Evolutionary conservation across 768 basidiomycete species (phyloP).

Genomic region (Mycena alexandri): DNA sequence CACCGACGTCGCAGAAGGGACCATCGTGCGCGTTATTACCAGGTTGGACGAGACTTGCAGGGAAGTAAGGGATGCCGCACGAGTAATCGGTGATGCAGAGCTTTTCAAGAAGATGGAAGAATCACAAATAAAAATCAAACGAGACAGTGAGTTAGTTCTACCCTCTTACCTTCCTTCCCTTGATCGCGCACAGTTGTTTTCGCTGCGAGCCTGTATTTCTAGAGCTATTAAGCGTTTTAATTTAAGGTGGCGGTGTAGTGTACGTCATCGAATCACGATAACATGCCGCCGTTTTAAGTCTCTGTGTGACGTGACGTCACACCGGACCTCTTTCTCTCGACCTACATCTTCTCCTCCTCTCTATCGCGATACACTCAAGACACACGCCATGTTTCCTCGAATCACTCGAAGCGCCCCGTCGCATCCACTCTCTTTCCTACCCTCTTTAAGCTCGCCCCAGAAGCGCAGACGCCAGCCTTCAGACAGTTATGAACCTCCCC

Average conservation of each 20-base stretch:
- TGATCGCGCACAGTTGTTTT: conserved; percentile 30
- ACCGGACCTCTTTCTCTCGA: neutral
- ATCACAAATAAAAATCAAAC: conserved; percentile 91
- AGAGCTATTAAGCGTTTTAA: conserved; percentile 4
- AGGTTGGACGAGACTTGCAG: conserved; percentile 96
- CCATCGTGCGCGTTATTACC: conserved; percentile 96
- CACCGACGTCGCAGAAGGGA: conserved; percentile 97
- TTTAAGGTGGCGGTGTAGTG: neutral
- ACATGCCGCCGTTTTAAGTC: neutral
- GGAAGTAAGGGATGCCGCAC: conserved; percentile 96
- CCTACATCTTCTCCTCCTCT: neutral
- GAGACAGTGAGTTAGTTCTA: conserved; percentile 82
- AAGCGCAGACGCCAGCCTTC: conserved; percentile 30
- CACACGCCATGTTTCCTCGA: conserved; percentile 18
- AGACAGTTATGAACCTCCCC: conserved; percentile 9
- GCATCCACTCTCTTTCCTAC: conserved; percentile 20
- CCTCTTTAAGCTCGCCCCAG: neutral
- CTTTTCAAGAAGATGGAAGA: conserved; percentile 99
- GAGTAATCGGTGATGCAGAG: conserved; percentile 96
- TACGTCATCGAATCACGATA: conserved; percentile 7
- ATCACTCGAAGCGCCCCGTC: neutral
- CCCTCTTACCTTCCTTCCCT: neutral
- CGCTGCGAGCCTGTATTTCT: conserved; percentile 38
- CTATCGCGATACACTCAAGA: conserved; percentile 23
- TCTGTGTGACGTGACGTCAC: conserved; percentile 1